These are phyloP conservation scores for Aegilops sharonensis DNA, from an alignment of 176 grass and related monocot genomes.

Conservation along the genomic window DNA sequence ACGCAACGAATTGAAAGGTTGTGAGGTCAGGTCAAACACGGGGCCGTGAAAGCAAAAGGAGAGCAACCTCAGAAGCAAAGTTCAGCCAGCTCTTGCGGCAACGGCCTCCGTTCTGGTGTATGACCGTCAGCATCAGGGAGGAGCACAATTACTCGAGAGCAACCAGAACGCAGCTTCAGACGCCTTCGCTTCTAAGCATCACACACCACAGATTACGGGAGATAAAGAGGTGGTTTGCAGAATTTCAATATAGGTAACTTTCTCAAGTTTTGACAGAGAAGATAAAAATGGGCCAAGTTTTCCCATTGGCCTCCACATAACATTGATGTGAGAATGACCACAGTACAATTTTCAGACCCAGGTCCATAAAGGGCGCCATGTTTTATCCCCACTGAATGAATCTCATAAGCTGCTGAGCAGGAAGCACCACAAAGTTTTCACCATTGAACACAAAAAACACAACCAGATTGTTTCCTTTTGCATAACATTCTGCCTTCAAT, in stretches of 20 bases:
- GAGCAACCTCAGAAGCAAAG: background rate
- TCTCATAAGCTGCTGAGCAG: background rate
- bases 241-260: too few relatives aligned
- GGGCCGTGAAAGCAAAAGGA: slow-evolving; percentile 14
- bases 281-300: too few relatives aligned
- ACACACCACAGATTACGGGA: too few relatives aligned
- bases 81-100: background rate
- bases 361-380: background rate
- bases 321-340: background rate
- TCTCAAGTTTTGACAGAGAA: too few relatives aligned
- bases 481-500: background rate
- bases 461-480: background rate
- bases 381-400: background rate
- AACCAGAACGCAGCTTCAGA: too few relatives aligned
- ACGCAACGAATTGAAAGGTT: background rate
- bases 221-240: too few relatives aligned
- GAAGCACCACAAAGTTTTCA: background rate
- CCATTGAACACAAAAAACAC: background rate
- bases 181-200: too few relatives aligned
- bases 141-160: too few relatives aligned
- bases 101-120: background rate
- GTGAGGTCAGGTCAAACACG: background rate
- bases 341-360: background rate
- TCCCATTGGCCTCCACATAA: background rate
- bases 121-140: background rate